Conservation (phyloP, 2,329 filamentous ascomycete genomes). For the Pseudocercospora fijiensis region DNA sequence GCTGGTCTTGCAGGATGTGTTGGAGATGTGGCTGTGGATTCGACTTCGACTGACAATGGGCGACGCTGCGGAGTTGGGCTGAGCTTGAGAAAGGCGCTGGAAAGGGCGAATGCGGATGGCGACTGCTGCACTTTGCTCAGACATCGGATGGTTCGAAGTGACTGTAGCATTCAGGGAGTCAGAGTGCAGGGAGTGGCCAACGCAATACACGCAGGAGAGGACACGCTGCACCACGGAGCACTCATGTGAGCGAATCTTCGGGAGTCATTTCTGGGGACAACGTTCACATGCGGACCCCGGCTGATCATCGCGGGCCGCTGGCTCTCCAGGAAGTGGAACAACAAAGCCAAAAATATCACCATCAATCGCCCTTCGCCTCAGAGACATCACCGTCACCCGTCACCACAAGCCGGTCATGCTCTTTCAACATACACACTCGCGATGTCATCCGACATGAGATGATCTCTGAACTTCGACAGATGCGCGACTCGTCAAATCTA, state of each 20-base stretch:
- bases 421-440: not conserved
- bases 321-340: not conserved
- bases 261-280: not conserved
- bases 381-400: not conserved
- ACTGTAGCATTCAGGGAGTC: constrained; percentile 1
- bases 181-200: not conserved
- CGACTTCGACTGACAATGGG: constrained; percentile 2
- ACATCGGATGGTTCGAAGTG: not conserved
- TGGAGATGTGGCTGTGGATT: not conserved
- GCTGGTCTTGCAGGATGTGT: constrained; percentile 10
- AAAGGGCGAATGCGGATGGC: constrained; percentile 3
- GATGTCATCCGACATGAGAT: not conserved
- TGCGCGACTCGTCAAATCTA: not conserved
- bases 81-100: not conserved
- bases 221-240: constrained; percentile 1
- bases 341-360: not conserved
- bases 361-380: not conserved
- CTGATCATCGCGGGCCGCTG: constrained; percentile 1
- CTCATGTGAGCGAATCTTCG: not conserved
- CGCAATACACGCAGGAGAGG: not conserved
- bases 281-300: constrained; percentile 9
- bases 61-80: not conserved
- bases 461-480: not conserved
- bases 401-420: not conserved
- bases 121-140: constrained; percentile 10